Conservation (phyloP, 257 asterid genomes). For the Paraleonurus japonicus region DNA sequence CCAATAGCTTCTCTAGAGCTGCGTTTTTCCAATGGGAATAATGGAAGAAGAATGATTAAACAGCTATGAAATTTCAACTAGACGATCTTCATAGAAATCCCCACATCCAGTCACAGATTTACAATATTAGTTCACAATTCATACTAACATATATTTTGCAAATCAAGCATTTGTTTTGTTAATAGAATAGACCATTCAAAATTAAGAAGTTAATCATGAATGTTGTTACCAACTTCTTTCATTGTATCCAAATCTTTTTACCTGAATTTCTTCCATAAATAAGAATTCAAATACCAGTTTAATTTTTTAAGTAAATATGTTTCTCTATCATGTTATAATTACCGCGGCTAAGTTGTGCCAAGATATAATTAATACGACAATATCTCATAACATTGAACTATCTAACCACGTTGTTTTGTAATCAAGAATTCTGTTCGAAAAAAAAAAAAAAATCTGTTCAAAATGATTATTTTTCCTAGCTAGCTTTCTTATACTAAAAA, state of each 20-base stretch:
- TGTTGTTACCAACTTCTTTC: neutral
- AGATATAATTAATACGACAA: neutral
- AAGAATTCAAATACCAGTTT: neutral
- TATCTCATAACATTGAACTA: neutral
- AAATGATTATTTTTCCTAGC: constrained; percentile 9
- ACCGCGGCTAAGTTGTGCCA: neutral
- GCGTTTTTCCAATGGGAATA: constrained; percentile 30
- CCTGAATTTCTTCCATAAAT: neutral
- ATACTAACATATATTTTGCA: neutral
- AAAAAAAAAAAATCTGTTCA: too few relatives aligned
- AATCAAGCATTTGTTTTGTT: neutral
- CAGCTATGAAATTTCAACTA: neutral
- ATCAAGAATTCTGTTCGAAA: neutral
- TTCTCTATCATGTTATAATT: neutral
- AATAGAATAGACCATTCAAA: neutral
- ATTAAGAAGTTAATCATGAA: neutral
- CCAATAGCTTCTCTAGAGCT: constrained; percentile 76
- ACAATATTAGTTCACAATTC: neutral
- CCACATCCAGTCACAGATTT: neutral
- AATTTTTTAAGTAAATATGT: neutral
- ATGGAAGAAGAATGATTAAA: constrained; percentile 5
- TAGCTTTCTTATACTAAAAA: neutral
- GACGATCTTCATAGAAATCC: neutral
- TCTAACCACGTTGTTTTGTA: neutral
- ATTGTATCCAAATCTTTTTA: neutral